Base-by-base conservation (phyloP, 2,329 filamentous ascomycete species). In the Diaporthe nobilis region DNA sequence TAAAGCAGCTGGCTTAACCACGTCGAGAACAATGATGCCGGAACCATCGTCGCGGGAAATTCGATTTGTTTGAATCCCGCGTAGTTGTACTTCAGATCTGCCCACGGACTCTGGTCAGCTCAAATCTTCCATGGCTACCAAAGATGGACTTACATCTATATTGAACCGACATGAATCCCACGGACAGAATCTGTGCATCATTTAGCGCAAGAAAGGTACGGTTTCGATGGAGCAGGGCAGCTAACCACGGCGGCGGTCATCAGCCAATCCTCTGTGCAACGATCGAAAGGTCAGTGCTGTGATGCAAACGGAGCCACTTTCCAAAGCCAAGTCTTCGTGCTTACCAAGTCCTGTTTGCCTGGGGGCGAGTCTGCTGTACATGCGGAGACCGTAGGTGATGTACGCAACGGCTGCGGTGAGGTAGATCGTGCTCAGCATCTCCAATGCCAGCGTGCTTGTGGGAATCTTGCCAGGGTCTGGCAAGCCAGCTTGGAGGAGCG, bases 21-120 rank as follows among this genome's bases (percentile, higher is more conserved):
- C 8, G 1, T n/a, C 8, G 39, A 25, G 6, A 72, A 28, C 31
- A 31, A 31, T 31, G 31, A 31, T 31, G 31, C 31, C 4, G 31
- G 31, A 4, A 31, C 5, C 31, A 31, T 31, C 31, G 31, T 31
- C 31, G 31, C 31, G 4, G 31, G 31, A 31, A 31, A 31, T 2
- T 55, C 31, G 2, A 49, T 42, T 3, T 15, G 1, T 1, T 55
- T 13, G 20, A 72, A 7, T 2, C 68, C 68, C 2, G 31, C 42
- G 42, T 49, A 49, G 39, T n/a, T 60, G 53, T 60, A 60, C 8
- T 60, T 72, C 42, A 60, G 37, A 25, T 72, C 68, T 72, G 12
- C 31, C 4, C 25, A n/a, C 8, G 8, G 1, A 3, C 10, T n/a
- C 9, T 1, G 12, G 25, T 72, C 25, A 72, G 68, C 3, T 25